These are phyloP conservation scores for Seiridium cupressi DNA, from an alignment of 2,329 filamentous ascomycete genomes.

Conservation along the genomic window DNA sequence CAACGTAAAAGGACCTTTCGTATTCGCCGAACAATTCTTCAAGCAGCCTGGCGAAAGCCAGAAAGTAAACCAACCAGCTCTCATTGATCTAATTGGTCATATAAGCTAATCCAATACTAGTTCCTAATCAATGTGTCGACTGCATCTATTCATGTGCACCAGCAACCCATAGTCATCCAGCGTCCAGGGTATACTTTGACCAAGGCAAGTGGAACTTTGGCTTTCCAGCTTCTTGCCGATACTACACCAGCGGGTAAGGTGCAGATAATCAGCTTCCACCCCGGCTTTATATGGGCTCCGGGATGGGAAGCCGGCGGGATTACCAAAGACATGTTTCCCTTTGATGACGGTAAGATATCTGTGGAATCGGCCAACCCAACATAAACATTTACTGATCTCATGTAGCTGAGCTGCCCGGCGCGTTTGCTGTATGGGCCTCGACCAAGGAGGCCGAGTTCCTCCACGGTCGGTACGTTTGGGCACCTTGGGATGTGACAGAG, in stretches of 20 bases:
- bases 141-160: constrained; percentile 12
- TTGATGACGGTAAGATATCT: background rate
- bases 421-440: constrained; percentile 36
- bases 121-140: constrained; percentile 28
- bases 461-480: constrained; percentile 34
- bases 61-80: constrained; percentile 15
- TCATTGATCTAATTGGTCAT: no score
- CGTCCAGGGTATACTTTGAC: background rate
- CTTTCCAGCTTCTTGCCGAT: background rate
- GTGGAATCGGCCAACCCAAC: no score
- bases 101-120: background rate
- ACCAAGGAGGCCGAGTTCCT: constrained; percentile 35
- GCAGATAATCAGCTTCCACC: background rate
- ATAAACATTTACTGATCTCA: background rate
- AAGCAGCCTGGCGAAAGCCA: constrained; percentile 24
- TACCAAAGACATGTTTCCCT: background rate
- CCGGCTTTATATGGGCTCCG: background rate
- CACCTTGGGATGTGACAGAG: constrained; percentile 38
- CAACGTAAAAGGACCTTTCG: constrained; percentile 27
- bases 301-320: background rate
- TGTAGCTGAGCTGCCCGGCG: constrained; percentile 25
- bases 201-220: background rate
- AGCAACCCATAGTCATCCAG: background rate
- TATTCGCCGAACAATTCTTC: constrained; percentile 30
- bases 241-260: background rate